Base-by-base conservation (phyloP, 2,329 filamentous ascomycete genomes). In the Exophiala sp. region DNA sequence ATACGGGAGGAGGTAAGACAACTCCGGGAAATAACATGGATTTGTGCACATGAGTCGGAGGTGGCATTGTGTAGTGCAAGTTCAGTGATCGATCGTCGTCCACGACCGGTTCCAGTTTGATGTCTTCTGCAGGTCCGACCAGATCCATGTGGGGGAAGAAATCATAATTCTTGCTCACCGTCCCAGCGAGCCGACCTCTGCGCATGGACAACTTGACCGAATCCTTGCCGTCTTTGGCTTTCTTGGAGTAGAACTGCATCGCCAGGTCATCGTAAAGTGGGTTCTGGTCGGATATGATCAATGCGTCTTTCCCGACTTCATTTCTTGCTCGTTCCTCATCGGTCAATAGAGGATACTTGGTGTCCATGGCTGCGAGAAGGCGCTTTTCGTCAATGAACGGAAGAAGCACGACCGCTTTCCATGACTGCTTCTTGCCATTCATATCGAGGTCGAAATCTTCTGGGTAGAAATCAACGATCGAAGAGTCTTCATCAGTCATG, bases 361-460 rank as follows among this genome's bases (percentile, higher is more conserved):
- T 84, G 41, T 81, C 78, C 73, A 97, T 91, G 7, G 91, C 91
- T 14, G 78, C 76, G 7, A 98, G 74, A 14, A 98, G 73, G 46
- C 90, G 82, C 45, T 84, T 82, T 76, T 95, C 93, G 62, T 98
- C 90, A 62, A 98, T 98, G 67, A 97, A 98, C 0, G 93, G 93
- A 27, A 98, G 76, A 16, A 98, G 74, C 2, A 88, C 89, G 46
- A 98, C 85, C 57, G 93, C 93, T 67, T 97, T 91, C 93, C 94
- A 98, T 0, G 89, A 88, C 71, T 96, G 94, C 66, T 97, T 98
- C 73, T 97, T 97, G 47, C 93, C 93, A 59, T 98, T 98, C 35
- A 97, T 72, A 67, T 98, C 93, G 46, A 97, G 79, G 13, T 86
- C 82, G 61, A 98, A 98, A 19, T 95, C 88, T 63, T 90, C 86